Evolutionary conservation across 176 grass and related monocot species (phyloP).

Genomic region (Ensete ventricosum): DNA sequence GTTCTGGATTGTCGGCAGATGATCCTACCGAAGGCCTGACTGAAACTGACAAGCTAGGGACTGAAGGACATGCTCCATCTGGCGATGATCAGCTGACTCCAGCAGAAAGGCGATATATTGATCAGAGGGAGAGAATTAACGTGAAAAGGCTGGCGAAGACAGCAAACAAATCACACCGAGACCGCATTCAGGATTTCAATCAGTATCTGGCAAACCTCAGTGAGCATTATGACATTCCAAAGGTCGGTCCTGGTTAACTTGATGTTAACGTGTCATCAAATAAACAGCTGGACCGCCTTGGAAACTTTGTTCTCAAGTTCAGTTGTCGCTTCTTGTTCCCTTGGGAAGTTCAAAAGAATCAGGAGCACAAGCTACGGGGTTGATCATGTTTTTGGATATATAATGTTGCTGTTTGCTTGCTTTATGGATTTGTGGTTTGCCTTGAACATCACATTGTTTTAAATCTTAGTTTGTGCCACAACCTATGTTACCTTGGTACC

Average conservation of each 20-base stretch:
- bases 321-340: too few species aligned
- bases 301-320: too few species aligned
- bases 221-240: conserved; percentile 93
- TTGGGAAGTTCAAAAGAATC: too few species aligned
- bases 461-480: too few species aligned
- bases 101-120: conserved; percentile 62
- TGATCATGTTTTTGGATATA: too few species aligned
- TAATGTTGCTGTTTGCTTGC: too few species aligned
- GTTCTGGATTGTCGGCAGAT: not conserved
- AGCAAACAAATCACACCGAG: conserved; percentile 64
- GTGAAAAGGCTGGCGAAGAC: conserved; percentile 59
- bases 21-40: conserved; percentile 30
- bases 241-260: conserved; percentile 80
- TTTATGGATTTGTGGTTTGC: too few species aligned
- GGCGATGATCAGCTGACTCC: conserved; percentile 56
- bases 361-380: too few species aligned
- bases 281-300: not conserved
- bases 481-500: too few species aligned
- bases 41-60: conserved; percentile 37
- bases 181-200: conserved; percentile 79
- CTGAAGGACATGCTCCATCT: conserved; percentile 22
- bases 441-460: too few species aligned
- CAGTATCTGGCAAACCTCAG: conserved; percentile 79
- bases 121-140: conserved; percentile 73
- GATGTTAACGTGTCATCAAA: not conserved